Base-by-base conservation (phyloP, 2,329 filamentous ascomycete genomes). In the Trichoderma aggressivum region DNA sequence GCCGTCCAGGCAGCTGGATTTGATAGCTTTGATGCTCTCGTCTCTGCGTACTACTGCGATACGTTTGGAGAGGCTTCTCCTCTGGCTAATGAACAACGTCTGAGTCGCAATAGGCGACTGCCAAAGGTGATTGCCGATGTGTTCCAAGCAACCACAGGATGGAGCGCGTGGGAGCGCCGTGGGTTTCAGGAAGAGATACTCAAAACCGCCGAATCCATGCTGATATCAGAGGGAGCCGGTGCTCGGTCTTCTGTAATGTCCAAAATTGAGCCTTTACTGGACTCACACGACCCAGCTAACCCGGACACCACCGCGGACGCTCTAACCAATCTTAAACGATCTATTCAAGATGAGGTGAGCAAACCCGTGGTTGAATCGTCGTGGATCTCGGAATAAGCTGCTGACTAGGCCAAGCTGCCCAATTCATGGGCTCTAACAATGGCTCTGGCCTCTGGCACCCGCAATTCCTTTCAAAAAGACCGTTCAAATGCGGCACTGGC, bases 141-240 rank as follows among this genome's bases (percentile, higher is more conserved):
- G 2, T 75, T 74, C 26, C 73, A 70, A 14, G 71, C 74, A 7
- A 70, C 74, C 1, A 50, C 67, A 10, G 64, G 59, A 36, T 77
- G 74, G 77, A 76, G 73, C n/a, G 61, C 66, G 3, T 77, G 74
- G 78, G 75, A 76, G 70, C 73, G 76, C 16, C 71, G 72, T 8
- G 77, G 74, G 1, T 77, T 79, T 56, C 73, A 76, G 7, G 76
- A 78, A 5, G 76, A 78, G 59, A 74, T 78, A n/a, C 70, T 78
- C 21, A 75, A 75, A 39, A 75, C 74, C 2, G 74, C 75, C 34
- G 74, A 76, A 55, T 32, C 72, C 0, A 75, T 76, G 71, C 60
- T 78, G 21, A 53, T 55, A 6, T 71, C 73, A 1, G 76, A 78
- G 39, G 43, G 73, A 1, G 60, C 70, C 1, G 21, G 43, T 18